phyloP scores from a whole-genome alignment of 768 basidiomycete genomes.

The Boletus edulis region DNA sequence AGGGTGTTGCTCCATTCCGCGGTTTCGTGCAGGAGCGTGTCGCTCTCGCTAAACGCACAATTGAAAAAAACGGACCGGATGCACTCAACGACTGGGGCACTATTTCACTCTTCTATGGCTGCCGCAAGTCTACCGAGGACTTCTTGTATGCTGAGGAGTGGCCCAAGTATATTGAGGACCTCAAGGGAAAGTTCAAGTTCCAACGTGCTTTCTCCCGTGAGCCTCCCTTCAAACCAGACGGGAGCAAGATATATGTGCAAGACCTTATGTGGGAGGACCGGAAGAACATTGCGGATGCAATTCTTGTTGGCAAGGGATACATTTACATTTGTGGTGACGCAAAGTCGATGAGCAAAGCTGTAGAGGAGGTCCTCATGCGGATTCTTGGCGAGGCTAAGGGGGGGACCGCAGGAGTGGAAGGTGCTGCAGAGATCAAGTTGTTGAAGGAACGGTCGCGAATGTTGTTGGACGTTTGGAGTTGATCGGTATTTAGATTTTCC shows the following conservation, averaged over 20 bases:
- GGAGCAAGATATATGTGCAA: conserved; percentile 98
- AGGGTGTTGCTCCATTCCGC: conserved; percentile 99
- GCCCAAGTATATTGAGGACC: conserved; percentile 81
- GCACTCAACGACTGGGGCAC: conserved; percentile 94
- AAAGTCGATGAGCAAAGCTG: conserved; percentile 93
- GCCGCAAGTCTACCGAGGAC: conserved; percentile 84
- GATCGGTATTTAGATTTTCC: conserved; percentile 17
- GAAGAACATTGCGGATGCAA: conserved; percentile 79
- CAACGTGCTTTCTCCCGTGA: conserved; percentile 91
- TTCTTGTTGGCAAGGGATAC: conserved; percentile 94
- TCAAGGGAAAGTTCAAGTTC: conserved; percentile 89
- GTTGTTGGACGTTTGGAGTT: conserved; percentile 90
- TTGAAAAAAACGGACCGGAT: conserved; percentile 93
- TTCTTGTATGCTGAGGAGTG: conserved; percentile 96
- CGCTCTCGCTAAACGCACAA: conserved; percentile 88
- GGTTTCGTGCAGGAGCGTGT: conserved; percentile 98
- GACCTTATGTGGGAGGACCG: conserved; percentile 90
- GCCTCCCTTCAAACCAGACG: conserved; percentile 79
- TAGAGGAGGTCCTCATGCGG: conserved; percentile 82
- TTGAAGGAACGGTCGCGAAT: conserved; percentile 92
- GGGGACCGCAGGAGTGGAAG: conserved; percentile 83
- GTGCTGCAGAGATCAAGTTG: conserved; percentile 87
- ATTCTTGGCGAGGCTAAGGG: conserved; percentile 94
- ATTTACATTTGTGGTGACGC: conserved; percentile 97
- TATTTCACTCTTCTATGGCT: conserved; percentile 95